These are phyloP conservation scores for Xylariaceae sp. DNA, from an alignment of 2,329 filamentous ascomycete species.

Conservation along the genomic window DNA sequence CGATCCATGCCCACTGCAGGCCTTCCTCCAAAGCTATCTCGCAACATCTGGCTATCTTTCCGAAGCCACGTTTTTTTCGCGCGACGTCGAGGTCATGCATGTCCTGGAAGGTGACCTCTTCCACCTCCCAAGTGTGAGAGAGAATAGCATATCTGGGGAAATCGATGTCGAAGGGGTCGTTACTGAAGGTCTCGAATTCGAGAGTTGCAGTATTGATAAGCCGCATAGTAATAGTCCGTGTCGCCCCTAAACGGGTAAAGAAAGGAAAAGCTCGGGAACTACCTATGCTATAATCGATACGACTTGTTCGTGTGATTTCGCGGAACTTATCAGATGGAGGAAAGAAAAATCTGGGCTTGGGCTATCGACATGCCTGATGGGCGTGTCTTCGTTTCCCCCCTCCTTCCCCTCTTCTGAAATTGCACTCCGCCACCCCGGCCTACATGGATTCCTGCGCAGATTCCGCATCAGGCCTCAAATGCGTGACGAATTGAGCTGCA, in stretches of 20 bases:
- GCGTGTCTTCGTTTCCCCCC: too few species aligned
- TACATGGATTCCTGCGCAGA: too few species aligned
- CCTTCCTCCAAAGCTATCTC: slow-evolving; percentile 16
- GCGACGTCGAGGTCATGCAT: slow-evolving; percentile 4
- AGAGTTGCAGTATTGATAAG: slow-evolving; percentile 8
- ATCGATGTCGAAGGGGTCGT: slow-evolving; percentile 4
- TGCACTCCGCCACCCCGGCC: too few species aligned
- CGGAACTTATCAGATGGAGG: too few species aligned
- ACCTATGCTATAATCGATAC: too few species aligned
- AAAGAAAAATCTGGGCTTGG: too few species aligned
- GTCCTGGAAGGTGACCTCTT: slow-evolving; percentile 18
- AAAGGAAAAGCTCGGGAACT: too few species aligned
- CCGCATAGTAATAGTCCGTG: slow-evolving; percentile 4
- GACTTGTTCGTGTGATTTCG: too few species aligned
- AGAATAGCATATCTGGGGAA: slow-evolving; percentile 21
- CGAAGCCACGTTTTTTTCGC: slow-evolving; percentile 14
- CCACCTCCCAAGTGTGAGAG: slow-evolving; percentile 22
- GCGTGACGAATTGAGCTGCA: neutral
- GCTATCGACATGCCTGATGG: too few species aligned
- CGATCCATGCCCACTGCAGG: slow-evolving; percentile 22
- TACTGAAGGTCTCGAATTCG: slow-evolving; percentile 1
- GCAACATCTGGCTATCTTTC: slow-evolving; percentile 20
- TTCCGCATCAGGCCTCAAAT: neutral
- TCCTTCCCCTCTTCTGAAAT: too few species aligned
- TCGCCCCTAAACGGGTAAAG: too few species aligned